Conservation (phyloP, 1,284 basidiomycete genomes). For the Polyporus tsugae region DNA sequence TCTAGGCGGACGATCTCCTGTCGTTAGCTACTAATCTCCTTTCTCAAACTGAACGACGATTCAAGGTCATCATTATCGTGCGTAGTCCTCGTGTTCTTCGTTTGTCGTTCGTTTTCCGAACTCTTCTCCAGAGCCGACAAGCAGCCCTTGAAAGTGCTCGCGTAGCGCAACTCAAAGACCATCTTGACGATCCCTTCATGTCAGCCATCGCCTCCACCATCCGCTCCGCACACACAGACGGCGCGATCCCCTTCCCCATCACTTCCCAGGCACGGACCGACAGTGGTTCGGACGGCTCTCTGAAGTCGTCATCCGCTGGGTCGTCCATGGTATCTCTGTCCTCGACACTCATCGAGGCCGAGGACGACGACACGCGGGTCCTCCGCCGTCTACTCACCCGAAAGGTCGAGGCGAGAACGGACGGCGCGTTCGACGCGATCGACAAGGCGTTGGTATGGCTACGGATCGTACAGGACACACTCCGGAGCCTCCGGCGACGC, state of each 20-base stretch:
- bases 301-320: slow-evolving; percentile 37
- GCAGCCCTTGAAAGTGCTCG: slow-evolving; percentile 34
- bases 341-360: slow-evolving; percentile 48
- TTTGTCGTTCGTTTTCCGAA: slow-evolving; percentile 7
- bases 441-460: slow-evolving; percentile 67
- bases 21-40: slow-evolving; percentile 59
- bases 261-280: slow-evolving; percentile 16
- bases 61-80: slow-evolving; percentile 55
- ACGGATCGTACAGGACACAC: slow-evolving; percentile 66
- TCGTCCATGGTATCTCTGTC: slow-evolving; percentile 47
- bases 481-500: slow-evolving; percentile 61
- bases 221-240: slow-evolving; percentile 19
- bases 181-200: slow-evolving; percentile 31
- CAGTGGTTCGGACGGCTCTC: slow-evolving; percentile 31
- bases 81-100: slow-evolving; percentile 28
- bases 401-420: slow-evolving; percentile 65
- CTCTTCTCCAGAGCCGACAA: slow-evolving; percentile 32
- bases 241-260: slow-evolving; percentile 26
- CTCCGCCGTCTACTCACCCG: slow-evolving; percentile 66
- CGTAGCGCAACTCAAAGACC: slow-evolving; percentile 28
- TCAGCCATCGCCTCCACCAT: slow-evolving; percentile 28
- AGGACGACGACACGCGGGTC: slow-evolving; percentile 66
- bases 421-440: slow-evolving; percentile 69
- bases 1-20: slow-evolving; percentile 62
- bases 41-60: slow-evolving; percentile 52